Base-by-base conservation (phyloP, 2,329 filamentous ascomycete genomes). In the Colletotrichum magnum region DNA sequence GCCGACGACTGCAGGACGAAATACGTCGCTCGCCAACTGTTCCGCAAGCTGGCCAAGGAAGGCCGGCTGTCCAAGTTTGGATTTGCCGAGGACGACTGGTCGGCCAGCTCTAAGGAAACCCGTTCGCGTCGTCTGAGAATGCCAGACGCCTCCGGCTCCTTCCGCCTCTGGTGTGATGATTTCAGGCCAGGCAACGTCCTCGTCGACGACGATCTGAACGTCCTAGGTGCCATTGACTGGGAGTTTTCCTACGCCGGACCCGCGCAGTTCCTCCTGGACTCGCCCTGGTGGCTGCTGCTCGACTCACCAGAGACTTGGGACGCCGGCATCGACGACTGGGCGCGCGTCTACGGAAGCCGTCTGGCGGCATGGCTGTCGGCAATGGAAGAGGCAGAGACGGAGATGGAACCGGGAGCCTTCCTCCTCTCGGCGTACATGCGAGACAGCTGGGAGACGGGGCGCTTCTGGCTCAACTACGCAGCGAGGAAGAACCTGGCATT, bases 151-250 rank as follows among this genome's bases (percentile, higher is more conserved):
- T 7, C 48, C 1, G 21, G 48, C 16, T 61, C 48, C 0, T 77
- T 75, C 56, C 62, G 73, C 3, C 72, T 83, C 13, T 82, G 75
- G 72, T 72, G 70, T 10, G 77, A 80, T 39, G 77, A 81, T 64
- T 74, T 81, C 9, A 64, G 74, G 3, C 74, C 78, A 13, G 68
- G 66, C 3, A 82, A 81, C 50, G 68, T 81, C 26, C 72, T 83
- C 2, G 6, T 81, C 2, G 71, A 78, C 18, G 68, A 75, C 1
- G 58, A 76, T 5, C 60, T 77, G 4, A 58, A 73, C 0, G 64
- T 83, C 1, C 72, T 77, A 5, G 78, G 74, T 2, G 76, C 80
- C 0, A 79, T 85, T 4, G 81, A 84, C 69, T 84, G 80, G 80
- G 82, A 84, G 72, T 81, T 79, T 62, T 70, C 78, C 0, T 81